Base-by-base conservation (phyloP, 148 eudicot genomes). In the Simmondsia chinensis region DNA sequence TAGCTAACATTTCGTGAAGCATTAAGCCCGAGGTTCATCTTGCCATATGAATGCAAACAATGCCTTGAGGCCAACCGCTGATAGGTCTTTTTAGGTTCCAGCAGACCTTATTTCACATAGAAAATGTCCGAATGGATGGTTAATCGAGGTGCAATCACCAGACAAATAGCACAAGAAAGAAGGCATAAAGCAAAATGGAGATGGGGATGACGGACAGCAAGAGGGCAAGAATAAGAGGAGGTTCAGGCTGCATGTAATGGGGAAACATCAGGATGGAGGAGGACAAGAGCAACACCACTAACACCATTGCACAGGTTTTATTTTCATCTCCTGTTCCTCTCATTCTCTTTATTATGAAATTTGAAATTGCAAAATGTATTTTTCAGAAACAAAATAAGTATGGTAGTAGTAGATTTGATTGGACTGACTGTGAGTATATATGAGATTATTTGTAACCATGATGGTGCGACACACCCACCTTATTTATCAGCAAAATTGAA, bases 171-270 rank as follows among this genome's bases (percentile, higher is more conserved):
- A 20, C 52, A 2, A 55, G 29, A 14, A 47, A 32, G 30, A 62
- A 50, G n/a, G 17, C 16, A 7, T 54, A 54, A 1, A 62, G 15
- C 12, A 62, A 34, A 13, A 45, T 41, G 21, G 48, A 46, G 9
- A 62, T 34, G 14, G 67, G 67, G 11, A 54, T 15, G 29, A 54
- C 7, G 6, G 60, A 62, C 19, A 54, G 52, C 24, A 47, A 5
- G 7, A 62, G 0, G 15, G 49, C 60, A 1, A 62, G 25, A 11
- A 33, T 11, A 14, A 50, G 9, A 6, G 56, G 54, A 49, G 68
- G 61, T 17, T 62, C 33, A 20, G 39, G 50, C 35, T 62, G 61
- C 61, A 62, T 47, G 28, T 54, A 62, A 21, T 54, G 33, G 1
- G 67, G 67, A 40, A 62, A 62, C 11, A 50, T 26, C 24, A 54